Conservation (phyloP, 2,329 filamentous ascomycete genomes). For the Trichoderma harzianum region DNA sequence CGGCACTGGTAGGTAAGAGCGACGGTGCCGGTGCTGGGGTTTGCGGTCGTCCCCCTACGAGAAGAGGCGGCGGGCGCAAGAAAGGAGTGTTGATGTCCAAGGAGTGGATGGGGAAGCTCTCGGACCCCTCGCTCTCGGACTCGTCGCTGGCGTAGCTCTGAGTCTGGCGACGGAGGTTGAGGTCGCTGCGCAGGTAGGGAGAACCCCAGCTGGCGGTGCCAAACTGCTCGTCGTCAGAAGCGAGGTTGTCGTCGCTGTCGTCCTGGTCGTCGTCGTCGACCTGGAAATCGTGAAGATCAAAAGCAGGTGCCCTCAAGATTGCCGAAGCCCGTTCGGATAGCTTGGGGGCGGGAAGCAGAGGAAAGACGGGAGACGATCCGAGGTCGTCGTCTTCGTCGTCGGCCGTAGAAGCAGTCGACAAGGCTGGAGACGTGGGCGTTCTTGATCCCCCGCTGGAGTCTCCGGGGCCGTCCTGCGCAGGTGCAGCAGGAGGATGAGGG, state of each 20-base stretch:
- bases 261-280: conserved; percentile 22
- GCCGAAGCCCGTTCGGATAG: conserved; percentile 55
- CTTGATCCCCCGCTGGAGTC: conserved; percentile 35
- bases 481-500: conserved; percentile 57
- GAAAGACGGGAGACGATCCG: conserved; percentile 56
- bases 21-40: conserved; percentile 26
- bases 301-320: conserved; percentile 53
- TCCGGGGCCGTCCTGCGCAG: conserved; percentile 55
- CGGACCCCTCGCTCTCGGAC: conserved; percentile 58
- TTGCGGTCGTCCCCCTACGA: conserved; percentile 18
- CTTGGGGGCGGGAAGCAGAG: conserved; percentile 56
- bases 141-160: conserved; percentile 54
- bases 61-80: conserved; percentile 53
- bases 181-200: conserved; percentile 70
- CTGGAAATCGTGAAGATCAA: conserved; percentile 19
- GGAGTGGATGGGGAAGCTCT: conserved; percentile 58
- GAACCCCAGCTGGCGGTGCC: conserved; percentile 87
- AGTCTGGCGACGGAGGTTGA: conserved; percentile 43
- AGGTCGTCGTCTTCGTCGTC: conserved; percentile 52
- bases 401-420: conserved; percentile 61
- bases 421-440: conserved; percentile 53
- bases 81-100: conserved; percentile 62
- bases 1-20: conserved; percentile 45
- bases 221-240: conserved; percentile 36
- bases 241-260: conserved; percentile 8